Conservation (phyloP, 2,329 filamentous ascomycete species). For the Diaporthe amygdali region DNA sequence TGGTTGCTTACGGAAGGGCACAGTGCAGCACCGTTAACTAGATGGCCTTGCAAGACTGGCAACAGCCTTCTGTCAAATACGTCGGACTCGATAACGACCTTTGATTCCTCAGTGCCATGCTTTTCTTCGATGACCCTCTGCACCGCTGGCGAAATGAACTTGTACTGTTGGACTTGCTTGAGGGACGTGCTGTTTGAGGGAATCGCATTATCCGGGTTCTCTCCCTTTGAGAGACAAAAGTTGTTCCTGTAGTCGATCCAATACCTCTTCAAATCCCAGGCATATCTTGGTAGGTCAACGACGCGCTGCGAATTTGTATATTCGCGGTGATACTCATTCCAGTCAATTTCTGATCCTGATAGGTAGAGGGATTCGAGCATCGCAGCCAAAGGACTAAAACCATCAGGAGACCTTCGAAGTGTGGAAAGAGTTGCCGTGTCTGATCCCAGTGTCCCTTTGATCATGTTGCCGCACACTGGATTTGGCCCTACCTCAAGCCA, state of each 20-base stretch:
- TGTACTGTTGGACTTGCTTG: not conserved
- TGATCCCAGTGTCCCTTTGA: not conserved
- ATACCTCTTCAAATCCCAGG: not conserved
- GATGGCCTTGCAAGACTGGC: conserved; percentile 11
- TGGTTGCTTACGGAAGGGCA: not conserved
- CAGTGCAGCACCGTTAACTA: not conserved
- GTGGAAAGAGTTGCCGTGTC: not conserved
- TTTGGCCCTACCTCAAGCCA: not conserved
- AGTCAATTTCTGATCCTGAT: not conserved
- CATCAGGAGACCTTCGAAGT: not conserved
- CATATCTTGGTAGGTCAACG: not conserved
- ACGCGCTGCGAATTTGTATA: not conserved
- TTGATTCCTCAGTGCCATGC: not conserved
- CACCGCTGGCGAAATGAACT: not conserved
- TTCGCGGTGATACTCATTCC: not conserved
- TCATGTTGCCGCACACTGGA: not conserved
- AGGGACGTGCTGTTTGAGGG: not conserved
- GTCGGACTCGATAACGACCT: not conserved
- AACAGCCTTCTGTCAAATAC: not conserved
- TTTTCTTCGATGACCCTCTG: not conserved
- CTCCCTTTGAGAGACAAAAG: not conserved
- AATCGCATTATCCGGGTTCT: not conserved
- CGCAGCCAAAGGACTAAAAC: not conserved
- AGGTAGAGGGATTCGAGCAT: not conserved
- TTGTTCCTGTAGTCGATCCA: not conserved